A percentile compares a stretch with the other conserved stretches of the same genome.
These are phyloP conservation scores for Russula brevipes DNA, from an alignment of 768 basidiomycete genomes.

Conservation along the genomic window DNA sequence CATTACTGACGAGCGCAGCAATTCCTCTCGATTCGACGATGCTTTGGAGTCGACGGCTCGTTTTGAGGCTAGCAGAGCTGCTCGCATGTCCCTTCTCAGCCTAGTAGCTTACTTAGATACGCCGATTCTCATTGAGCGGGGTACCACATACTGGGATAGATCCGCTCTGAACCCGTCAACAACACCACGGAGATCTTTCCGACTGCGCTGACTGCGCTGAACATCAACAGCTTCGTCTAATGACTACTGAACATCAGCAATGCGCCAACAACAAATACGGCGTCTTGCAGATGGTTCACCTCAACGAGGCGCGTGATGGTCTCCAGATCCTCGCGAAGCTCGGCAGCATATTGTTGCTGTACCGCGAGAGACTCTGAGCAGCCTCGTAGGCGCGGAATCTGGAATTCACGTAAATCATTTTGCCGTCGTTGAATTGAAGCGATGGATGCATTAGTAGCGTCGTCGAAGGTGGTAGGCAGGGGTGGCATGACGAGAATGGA, in stretches of 20 bases:
- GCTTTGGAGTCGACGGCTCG: constrained; percentile 58
- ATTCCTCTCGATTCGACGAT: constrained; percentile 60
- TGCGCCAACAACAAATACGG: constrained; percentile 33
- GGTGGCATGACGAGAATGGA: constrained; percentile 49
- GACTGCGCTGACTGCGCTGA: constrained; percentile 51
- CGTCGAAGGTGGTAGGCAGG: constrained; percentile 48
- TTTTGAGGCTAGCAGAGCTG: constrained; percentile 70
- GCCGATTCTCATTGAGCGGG: background rate
- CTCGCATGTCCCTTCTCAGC: constrained; percentile 56
- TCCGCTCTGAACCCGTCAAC: constrained; percentile 46
- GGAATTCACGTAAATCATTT: constrained; percentile 59
- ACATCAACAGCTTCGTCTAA: constrained; percentile 71
- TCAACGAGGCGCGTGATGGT: constrained; percentile 61
- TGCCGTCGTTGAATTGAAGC: constrained; percentile 50
- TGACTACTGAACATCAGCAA: constrained; percentile 45
- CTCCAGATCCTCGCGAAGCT: constrained; percentile 73
- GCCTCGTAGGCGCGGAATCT: constrained; percentile 65
- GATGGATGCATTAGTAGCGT: constrained; percentile 48
- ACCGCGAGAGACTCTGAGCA: constrained; percentile 64
- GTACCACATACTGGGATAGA: constrained; percentile 49
- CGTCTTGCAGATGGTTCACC: constrained; percentile 33
- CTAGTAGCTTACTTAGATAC: constrained; percentile 34
- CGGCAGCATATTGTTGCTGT: constrained; percentile 70
- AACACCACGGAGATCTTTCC: constrained; percentile 43
- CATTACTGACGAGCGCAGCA: constrained; percentile 49